Base-by-base conservation (phyloP, 2,329 filamentous ascomycete genomes). In the Diaporthe eres region DNA sequence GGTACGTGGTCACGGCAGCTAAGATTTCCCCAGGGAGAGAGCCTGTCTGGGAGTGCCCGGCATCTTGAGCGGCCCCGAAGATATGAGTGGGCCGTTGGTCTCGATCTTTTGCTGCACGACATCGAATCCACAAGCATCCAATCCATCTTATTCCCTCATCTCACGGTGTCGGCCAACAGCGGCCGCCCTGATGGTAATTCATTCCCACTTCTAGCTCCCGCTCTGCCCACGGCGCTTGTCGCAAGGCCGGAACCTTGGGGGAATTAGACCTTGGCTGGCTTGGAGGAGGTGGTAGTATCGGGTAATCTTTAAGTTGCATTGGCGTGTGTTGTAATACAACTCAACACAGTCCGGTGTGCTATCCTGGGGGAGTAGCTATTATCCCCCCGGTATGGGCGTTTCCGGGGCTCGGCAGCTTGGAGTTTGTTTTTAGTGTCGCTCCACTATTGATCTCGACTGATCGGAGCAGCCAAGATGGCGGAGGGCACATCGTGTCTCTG, bases 21-120 rank as follows among this genome's bases (percentile, higher is more conserved):
- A 47, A 47, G n/a, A 5, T 25, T 25, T 25, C 34, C 39, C 7
- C 25, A 44, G 61, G 61, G 42, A 37, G 12, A 12, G 28, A 25
- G 19, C 63, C 17, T 53, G 63, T 34, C 31, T 68, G 44, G 63
- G 63, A 39, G 28, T 28, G 19, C 44, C 63, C 63, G 44, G 63
- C 31, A 22, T 39, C 47, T 68, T 53, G 31, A 53, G 15, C 63
- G 63, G 63, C 42, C 44, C 63, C 44, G 63, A 68, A 65, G 2
- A 49, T 17, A 28, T 42, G 19, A 67, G 63, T 51, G 63, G 63
- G 42, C 19, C 61, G 28, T 39, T 13, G n/a, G 37, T 68, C 47
- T 51, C n/a, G 63, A 68, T 68, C 19, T 17, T 49, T 49, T 37
- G 17, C 47, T 68, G 63, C 63, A 68, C 22, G n/a, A 68, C 44